A percentile compares a stretch with the other conserved stretches of the same genome.
phyloP scores from a whole-genome alignment of 352 stramenopile species.

The Phytophthora parvispora region DNA sequence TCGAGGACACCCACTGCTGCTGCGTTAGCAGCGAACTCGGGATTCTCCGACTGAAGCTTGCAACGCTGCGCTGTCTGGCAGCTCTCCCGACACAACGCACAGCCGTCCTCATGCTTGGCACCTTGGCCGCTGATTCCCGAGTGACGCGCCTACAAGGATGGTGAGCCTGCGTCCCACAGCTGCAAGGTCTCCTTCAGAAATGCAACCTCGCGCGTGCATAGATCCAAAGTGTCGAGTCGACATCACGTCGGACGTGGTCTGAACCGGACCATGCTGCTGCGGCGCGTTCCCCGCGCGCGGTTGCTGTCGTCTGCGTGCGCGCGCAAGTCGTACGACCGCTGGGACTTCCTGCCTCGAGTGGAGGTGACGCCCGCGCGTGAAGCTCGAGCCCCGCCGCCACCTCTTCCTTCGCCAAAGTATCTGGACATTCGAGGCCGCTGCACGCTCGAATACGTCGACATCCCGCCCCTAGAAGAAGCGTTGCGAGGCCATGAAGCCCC shows the following conservation, averaged over 20 bases:
- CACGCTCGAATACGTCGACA: conserved; percentile 49
- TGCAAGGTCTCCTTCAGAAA: conserved; percentile 12
- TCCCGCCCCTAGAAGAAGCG: conserved; percentile 7
- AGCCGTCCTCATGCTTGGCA: conserved; percentile 19
- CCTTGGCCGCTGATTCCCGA: conserved; percentile 15
- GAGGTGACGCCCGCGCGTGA: conserved; percentile 8
- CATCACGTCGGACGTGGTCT: conserved; percentile 14
- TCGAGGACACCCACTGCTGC: neutral
- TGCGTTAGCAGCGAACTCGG: neutral
- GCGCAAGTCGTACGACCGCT: conserved; percentile 21
- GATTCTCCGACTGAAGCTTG: neutral
- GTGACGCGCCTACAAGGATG: conserved; percentile 8
- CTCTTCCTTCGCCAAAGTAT: conserved; percentile 39
- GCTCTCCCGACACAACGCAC: neutral
- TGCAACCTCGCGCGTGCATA: conserved; percentile 5
- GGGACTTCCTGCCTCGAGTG: conserved; percentile 30
- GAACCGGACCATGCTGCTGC: conserved; percentile 2
- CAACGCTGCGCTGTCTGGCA: conserved; percentile 3
- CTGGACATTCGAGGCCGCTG: conserved; percentile 41
- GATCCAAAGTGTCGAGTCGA: conserved; percentile 31
- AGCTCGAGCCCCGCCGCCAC: conserved; percentile 19
- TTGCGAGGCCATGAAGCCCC: conserved; percentile 2
- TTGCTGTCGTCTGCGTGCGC: conserved; percentile 10
- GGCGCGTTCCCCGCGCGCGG: conserved; percentile 4
- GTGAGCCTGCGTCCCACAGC: neutral